These are phyloP conservation scores for Backusella tarrabulga DNA, from an alignment of 192 early-diverging fungal species.

Conservation along the genomic window DNA sequence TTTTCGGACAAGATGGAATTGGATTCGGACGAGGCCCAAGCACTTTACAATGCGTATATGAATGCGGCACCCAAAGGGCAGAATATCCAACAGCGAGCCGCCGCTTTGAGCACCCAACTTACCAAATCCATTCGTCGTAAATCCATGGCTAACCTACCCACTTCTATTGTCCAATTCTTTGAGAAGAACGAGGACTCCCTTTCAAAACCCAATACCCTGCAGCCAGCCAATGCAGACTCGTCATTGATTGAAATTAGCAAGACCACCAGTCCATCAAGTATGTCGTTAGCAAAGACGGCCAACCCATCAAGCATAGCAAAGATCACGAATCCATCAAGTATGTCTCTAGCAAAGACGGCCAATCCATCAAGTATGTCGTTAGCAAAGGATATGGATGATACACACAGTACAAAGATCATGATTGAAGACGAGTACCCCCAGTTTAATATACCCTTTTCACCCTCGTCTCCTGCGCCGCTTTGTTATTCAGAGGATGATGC, in stretches of 20 bases:
- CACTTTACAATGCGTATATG: slow-evolving; percentile 7
- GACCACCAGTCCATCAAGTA: neutral
- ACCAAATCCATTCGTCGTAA: slow-evolving; percentile 22
- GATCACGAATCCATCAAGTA: neutral
- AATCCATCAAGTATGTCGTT: neutral
- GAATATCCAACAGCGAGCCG: slow-evolving; percentile 17
- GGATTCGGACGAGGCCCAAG: slow-evolving; percentile 13
- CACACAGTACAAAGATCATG: neutral
- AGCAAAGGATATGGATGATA: neutral
- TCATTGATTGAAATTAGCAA: neutral
- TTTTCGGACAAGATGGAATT: slow-evolving; percentile 27
- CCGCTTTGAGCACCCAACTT: slow-evolving; percentile 2
- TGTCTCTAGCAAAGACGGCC: neutral
- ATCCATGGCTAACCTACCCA: neutral
- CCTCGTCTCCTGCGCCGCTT: neutral
- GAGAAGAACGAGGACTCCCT: neutral
- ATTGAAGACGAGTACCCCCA: neutral
- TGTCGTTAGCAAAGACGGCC: neutral
- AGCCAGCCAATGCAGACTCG: neutral
- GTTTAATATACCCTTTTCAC: slow-evolving; percentile 3
- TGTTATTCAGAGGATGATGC: neutral
- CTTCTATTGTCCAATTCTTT: neutral
- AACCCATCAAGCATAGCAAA: neutral
- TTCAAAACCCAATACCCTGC: neutral
- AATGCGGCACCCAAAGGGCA: neutral